Percentiles rank a stretch among this genome's conserved stretches.
Conservation (phyloP, 495 filamentous ascomycete species). For the Talaromyces ruber region DNA sequence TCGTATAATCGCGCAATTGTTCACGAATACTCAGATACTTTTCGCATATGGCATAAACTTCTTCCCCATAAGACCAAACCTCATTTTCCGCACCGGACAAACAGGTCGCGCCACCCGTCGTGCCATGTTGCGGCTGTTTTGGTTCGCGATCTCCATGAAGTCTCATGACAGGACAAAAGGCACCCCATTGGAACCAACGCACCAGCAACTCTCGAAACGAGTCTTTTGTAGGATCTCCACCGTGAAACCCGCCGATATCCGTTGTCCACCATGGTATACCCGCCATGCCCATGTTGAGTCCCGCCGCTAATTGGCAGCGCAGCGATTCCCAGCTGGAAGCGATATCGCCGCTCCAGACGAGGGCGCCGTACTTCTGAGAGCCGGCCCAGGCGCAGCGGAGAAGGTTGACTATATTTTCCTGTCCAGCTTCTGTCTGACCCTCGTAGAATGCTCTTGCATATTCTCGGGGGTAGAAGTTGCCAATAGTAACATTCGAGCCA, state of each 20-base stretch:
- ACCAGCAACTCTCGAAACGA: constrained; percentile 49
- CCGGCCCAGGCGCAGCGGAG: constrained; percentile 53
- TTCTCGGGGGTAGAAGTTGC: constrained; percentile 47
- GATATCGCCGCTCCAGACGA: constrained; percentile 53
- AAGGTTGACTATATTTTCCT: constrained; percentile 45
- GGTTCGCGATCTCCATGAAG: constrained; percentile 53
- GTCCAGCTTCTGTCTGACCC: constrained; percentile 38
- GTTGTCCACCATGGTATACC: constrained; percentile 54
- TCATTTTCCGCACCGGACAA: constrained; percentile 42
- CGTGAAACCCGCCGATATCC: constrained; percentile 54
- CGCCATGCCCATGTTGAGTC: constrained; percentile 48
- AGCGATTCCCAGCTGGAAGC: constrained; percentile 47
- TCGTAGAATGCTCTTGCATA: constrained; percentile 50
- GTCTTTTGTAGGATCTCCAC: constrained; percentile 42
- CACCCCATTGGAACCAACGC: constrained; percentile 54
- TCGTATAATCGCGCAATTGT: constrained; percentile 40
- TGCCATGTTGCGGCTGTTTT: constrained; percentile 26
- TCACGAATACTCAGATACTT: constrained; percentile 46
- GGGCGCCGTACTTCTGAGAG: constrained; percentile 48
- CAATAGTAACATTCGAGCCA: constrained; percentile 42
- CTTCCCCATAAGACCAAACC: constrained; percentile 50
- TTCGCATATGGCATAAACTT: constrained; percentile 47
- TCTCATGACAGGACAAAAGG: constrained; percentile 52
- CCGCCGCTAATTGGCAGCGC: constrained; percentile 46
- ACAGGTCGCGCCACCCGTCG: constrained; percentile 22